A percentile compares a stretch with the other conserved stretches of the same genome.
phyloP scores from a whole-genome alignment of 2,329 filamentous ascomycete species.

The Myrmaecium sp. region DNA sequence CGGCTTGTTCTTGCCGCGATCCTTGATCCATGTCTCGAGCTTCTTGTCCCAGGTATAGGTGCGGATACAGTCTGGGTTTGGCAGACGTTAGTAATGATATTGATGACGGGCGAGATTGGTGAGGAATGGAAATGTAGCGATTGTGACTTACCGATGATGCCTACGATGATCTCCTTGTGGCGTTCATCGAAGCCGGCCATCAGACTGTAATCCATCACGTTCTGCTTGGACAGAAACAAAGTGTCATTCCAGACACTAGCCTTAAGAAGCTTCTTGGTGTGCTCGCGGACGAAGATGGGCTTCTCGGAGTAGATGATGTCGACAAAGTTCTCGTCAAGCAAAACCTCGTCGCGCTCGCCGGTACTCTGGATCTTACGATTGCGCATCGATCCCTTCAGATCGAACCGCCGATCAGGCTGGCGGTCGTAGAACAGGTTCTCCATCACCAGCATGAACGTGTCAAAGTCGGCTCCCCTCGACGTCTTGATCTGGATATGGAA shows the following conservation, averaged over 20 bases:
- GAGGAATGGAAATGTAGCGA: neutral
- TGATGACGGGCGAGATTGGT: neutral
- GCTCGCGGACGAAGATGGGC: constrained; percentile 84
- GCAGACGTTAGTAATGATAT: constrained; percentile 1
- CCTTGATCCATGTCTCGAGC: constrained; percentile 98
- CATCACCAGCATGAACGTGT: constrained; percentile 86
- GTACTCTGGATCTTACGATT: constrained; percentile 95
- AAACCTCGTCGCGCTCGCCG: constrained; percentile 87
- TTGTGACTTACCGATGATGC: constrained; percentile 51
- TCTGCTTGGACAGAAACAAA: constrained; percentile 79
- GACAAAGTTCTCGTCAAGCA: constrained; percentile 96
- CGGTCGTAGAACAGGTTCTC: constrained; percentile 98
- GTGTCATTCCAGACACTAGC: constrained; percentile 97
- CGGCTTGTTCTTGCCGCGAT: constrained; percentile 72
- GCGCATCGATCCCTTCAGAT: constrained; percentile 95
- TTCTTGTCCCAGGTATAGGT: constrained; percentile 99
- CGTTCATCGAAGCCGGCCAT: constrained; percentile 96
- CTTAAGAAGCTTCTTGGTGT: constrained; percentile 83
- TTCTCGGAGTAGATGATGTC: constrained; percentile 92
- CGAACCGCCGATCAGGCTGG: constrained; percentile 61
- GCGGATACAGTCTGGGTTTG: constrained; percentile 60
- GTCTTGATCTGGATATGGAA: constrained; percentile 98
- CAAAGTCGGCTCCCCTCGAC: constrained; percentile 77
- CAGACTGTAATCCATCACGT: constrained; percentile 97
- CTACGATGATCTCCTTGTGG: constrained; percentile 81